phyloP scores from a whole-genome alignment of 768 basidiomycete genomes.

The Coprinopsis marcescibilis region DNA sequence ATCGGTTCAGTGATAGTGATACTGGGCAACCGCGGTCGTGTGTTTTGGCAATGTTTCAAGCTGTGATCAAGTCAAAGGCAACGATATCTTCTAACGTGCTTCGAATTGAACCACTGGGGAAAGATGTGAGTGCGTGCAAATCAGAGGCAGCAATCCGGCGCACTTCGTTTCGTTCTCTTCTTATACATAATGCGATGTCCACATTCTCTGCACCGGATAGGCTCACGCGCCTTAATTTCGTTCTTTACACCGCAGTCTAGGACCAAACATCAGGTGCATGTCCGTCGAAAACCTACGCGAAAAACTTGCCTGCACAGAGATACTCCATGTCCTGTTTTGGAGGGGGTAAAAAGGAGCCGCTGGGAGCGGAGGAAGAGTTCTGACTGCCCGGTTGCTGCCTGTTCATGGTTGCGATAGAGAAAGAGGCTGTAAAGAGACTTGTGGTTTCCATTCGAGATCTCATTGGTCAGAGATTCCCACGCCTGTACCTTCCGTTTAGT shows the following conservation, averaged over 20 bases:
- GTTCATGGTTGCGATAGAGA: conserved; percentile 20
- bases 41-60: no score
- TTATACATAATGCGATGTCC: conserved; percentile 99
- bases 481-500: no score
- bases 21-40: no score
- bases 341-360: conserved; percentile 28
- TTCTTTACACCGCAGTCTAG: conserved; percentile 91
- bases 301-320: conserved; percentile 67
- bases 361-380: conserved; percentile 14
- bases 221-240: conserved; percentile 85
- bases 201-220: conserved; percentile 93
- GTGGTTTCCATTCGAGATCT: not conserved
- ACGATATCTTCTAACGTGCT: conserved; percentile 68
- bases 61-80: no score
- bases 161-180: conserved; percentile 90
- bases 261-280: conserved; percentile 5
- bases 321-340: conserved; percentile 73
- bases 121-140: conserved; percentile 7
- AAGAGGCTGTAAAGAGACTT: not conserved
- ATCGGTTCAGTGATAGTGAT: no score
- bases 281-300: conserved; percentile 2
- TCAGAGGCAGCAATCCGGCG: conserved; percentile 25
- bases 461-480: no score
- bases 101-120: conserved; percentile 75
- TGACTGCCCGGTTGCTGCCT: conserved; percentile 19